Percentiles rank a stretch among this genome's conserved stretches.
Conservation (phyloP, 2,329 filamentous ascomycete species). For the Fusarium gaditjirri region DNA sequence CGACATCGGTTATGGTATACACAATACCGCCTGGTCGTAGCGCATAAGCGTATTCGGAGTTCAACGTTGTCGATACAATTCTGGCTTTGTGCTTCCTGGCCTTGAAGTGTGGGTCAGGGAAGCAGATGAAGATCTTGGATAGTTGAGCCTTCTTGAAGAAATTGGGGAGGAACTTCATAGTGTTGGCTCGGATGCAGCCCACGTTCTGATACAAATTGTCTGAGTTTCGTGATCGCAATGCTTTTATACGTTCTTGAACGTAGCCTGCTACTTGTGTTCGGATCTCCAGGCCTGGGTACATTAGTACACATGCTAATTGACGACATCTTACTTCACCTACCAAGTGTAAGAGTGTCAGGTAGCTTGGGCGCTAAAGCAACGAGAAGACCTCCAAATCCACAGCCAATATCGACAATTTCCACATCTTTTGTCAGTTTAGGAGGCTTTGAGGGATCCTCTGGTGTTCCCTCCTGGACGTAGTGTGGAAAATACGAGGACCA, state of each 20-base stretch:
- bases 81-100: conserved; percentile 95
- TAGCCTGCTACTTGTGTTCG: conserved; percentile 90
- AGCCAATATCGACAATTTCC: conserved; percentile 96
- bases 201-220: conserved; percentile 81
- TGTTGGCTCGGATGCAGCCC: conserved; percentile 88
- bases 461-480: conserved; percentile 63
- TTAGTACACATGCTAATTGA: background rate
- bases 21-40: conserved; percentile 84
- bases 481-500: conserved; percentile 88
- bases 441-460: conserved; percentile 44
- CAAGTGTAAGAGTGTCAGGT: conserved; percentile 84
- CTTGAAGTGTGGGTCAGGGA: conserved; percentile 98
- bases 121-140: conserved; percentile 94
- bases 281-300: conserved; percentile 82
- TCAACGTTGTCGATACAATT: conserved; percentile 89
- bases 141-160: conserved; percentile 88
- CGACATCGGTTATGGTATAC: conserved; percentile 97
- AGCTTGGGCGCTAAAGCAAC: conserved; percentile 85
- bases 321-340: conserved; percentile 56
- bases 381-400: conserved; percentile 91
- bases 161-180: conserved; percentile 99
- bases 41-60: conserved; percentile 93
- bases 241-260: conserved; percentile 86
- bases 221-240: conserved; percentile 75
- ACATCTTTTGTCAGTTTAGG: conserved; percentile 68